Conservation (phyloP, 2,329 filamentous ascomycete species). For the Dothideomycetes sp. region DNA sequence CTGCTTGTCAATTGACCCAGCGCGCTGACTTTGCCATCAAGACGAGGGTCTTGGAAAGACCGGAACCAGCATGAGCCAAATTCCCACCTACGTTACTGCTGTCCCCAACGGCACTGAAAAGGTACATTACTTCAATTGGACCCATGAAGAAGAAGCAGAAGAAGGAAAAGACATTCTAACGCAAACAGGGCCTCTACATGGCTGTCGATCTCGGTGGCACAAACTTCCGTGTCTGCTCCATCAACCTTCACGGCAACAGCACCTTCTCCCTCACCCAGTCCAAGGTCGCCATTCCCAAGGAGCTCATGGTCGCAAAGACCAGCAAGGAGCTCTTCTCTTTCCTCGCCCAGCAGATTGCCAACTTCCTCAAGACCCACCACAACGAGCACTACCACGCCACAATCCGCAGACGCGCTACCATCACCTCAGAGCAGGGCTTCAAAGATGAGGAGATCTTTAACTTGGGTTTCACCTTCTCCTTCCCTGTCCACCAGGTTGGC, state of each 20-base stretch:
- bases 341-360: conserved; percentile 83
- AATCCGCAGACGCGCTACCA: conserved; percentile 53
- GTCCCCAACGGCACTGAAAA: conserved; percentile 97
- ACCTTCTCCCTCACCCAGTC: conserved; percentile 89
- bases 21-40: conserved; percentile 29
- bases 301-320: conserved; percentile 83
- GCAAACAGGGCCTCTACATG: conserved; percentile 72
- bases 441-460: conserved; percentile 74
- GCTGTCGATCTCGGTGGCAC: conserved; percentile 97
- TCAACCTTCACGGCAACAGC: conserved; percentile 85
- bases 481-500: conserved; percentile 85
- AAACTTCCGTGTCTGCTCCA: conserved; percentile 95
- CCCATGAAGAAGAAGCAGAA: neutral
- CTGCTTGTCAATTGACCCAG: neutral
- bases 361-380: conserved; percentile 80
- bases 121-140: conserved; percentile 41
- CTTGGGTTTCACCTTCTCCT: conserved; percentile 97
- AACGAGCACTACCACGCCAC: conserved; percentile 67
- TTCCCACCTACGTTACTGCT: conserved; percentile 91
- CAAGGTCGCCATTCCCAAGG: conserved; percentile 82
- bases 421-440: conserved; percentile 50
- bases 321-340: conserved; percentile 84
- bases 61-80: conserved; percentile 80
- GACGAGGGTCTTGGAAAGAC: conserved; percentile 73
- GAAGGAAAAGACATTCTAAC: conserved; percentile 1